Conservation (phyloP, 345 rosid species). For the Lepidium sativum region DNA sequence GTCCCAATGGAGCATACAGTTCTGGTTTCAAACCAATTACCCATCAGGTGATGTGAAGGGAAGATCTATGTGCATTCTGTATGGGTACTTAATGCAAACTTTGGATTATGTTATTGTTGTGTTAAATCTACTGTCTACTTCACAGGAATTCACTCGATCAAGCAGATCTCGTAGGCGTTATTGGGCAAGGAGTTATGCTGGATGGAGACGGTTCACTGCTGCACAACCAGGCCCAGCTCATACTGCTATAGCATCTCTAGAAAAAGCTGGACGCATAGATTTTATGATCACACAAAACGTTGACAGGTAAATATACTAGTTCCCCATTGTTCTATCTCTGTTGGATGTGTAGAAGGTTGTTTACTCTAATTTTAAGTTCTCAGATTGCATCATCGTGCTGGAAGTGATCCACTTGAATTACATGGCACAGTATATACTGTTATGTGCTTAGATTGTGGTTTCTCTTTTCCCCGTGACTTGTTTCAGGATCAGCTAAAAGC, state of each 20-base stretch:
- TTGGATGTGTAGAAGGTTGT: background rate
- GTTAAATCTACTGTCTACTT: background rate
- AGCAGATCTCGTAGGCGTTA: constrained; percentile 64
- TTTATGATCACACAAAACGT: constrained; percentile 89
- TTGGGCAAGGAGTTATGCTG: constrained; percentile 98
- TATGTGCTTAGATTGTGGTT: constrained; percentile 65
- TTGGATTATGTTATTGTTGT: background rate
- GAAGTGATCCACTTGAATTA: constrained; percentile 78
- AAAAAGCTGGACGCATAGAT: constrained; percentile 56
- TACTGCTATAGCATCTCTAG: constrained; percentile 73
- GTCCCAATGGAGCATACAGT: constrained; percentile 98
- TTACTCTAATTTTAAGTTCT: background rate
- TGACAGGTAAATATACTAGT: constrained; percentile 43
- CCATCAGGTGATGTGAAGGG: constrained; percentile 91
- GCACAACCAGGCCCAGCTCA: constrained; percentile 75
- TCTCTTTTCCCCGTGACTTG: constrained; percentile 42
- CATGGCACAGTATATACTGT: constrained; percentile 86
- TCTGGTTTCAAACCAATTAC: constrained; percentile 93
- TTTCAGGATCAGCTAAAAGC: constrained; percentile 78
- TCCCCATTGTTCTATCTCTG: constrained; percentile 3
- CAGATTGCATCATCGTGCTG: constrained; percentile 88
- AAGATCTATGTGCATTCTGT: constrained; percentile 26
- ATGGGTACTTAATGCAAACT: background rate
- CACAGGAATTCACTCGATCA: constrained; percentile 67
- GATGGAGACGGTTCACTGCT: constrained; percentile 77